phyloP scores from a whole-genome alignment of 2,329 filamentous ascomycete species.

The Aspergillus sergii region DNA sequence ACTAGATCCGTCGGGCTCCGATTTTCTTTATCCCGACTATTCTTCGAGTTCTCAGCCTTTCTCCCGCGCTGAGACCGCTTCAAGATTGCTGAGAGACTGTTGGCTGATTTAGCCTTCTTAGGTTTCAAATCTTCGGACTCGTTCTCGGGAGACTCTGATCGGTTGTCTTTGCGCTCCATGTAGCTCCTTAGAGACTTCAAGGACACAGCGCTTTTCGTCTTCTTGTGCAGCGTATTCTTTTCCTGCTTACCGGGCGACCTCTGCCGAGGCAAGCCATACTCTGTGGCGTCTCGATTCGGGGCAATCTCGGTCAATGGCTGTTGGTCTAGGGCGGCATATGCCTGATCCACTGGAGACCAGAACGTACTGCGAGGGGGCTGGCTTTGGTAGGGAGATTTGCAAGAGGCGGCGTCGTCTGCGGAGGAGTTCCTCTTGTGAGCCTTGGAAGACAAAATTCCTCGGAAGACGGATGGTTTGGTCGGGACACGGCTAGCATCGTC shows the following conservation, averaged over 20 bases:
- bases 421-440: conserved; percentile 52
- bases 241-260: conserved; percentile 43
- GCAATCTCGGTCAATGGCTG: conserved; percentile 42
- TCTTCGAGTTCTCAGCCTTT: conserved; percentile 57
- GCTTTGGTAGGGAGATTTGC: conserved; percentile 40
- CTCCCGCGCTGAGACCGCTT: conserved; percentile 72
- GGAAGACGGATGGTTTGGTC: conserved; percentile 51
- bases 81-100: conserved; percentile 77
- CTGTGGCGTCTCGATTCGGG: conserved; percentile 38
- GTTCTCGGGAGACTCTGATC: conserved; percentile 32
- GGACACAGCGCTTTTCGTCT: conserved; percentile 57
- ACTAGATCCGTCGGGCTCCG: conserved; percentile 60
- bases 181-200: conserved; percentile 52
- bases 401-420: conserved; percentile 31
- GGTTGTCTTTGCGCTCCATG: conserved; percentile 49
- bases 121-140: conserved; percentile 47
- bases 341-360: conserved; percentile 52
- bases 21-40: conserved; percentile 78
- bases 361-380: conserved; percentile 42
- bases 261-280: conserved; percentile 27
- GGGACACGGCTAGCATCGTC: conserved; percentile 39
- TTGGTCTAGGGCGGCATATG: conserved; percentile 44
- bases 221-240: conserved; percentile 51
- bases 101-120: conserved; percentile 79
- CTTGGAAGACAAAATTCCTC: conserved; percentile 56